phyloP scores from a whole-genome alignment of 2,329 filamentous ascomycete genomes.

The Sporothrix sp. region DNA sequence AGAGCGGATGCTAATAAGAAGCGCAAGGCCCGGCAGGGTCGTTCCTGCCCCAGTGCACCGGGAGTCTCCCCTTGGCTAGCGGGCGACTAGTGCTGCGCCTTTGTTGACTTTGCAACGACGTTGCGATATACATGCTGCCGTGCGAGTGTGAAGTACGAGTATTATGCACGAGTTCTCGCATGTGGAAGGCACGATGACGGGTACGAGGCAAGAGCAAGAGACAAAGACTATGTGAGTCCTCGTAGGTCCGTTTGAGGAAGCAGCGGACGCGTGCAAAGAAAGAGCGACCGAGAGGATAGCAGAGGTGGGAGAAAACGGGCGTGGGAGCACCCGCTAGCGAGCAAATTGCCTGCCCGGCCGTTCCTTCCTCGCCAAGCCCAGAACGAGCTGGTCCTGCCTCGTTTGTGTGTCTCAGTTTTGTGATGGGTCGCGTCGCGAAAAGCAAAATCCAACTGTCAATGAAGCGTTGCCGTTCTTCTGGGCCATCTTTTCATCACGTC shows the following conservation, averaged over 20 bases:
- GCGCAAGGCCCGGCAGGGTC: conserved; percentile 3
- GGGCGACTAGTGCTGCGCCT: not conserved
- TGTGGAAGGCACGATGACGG: too few relatives aligned
- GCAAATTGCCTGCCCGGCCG: conserved; percentile 7
- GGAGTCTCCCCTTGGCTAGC: conserved; percentile 2
- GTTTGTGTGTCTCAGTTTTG: conserved; percentile 5
- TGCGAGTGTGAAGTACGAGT: too few relatives aligned
- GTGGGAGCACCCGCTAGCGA: conserved; percentile 3
- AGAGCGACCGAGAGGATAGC: not conserved
- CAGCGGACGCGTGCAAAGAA: too few relatives aligned
- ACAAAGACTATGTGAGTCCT: not conserved
- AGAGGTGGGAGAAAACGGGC: not conserved
- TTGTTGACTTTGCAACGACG: not conserved
- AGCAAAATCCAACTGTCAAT: not conserved
- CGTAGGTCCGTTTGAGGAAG: too few relatives aligned
- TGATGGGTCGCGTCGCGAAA: conserved; percentile 6
- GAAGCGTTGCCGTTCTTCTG: not conserved
- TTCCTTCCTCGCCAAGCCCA: not conserved
- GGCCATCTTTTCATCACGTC: not conserved
- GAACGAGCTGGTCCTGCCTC: not conserved
- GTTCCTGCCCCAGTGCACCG: conserved; percentile 3
- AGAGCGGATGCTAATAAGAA: conserved; percentile 5
- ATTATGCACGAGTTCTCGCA: too few relatives aligned
- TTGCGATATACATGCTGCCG: not conserved
- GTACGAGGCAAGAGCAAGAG: not conserved